Conservation (phyloP, 2,329 filamentous ascomycete genomes). For the Hymenoscyphus infarciens region DNA sequence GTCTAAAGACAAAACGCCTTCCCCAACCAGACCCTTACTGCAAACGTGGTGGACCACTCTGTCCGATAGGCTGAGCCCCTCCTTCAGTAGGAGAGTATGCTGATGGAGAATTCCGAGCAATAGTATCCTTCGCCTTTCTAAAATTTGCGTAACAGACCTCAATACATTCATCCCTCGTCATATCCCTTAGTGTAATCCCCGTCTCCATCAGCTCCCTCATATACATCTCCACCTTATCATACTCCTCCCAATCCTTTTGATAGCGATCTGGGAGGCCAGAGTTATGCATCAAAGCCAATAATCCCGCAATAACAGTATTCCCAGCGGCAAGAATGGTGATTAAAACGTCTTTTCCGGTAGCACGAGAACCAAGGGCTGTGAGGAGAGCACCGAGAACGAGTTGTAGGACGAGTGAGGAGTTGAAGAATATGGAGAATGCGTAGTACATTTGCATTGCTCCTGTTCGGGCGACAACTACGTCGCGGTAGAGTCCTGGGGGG, state of each 20-base stretch:
- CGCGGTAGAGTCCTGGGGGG: conserved; percentile 25
- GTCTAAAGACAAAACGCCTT: not conserved
- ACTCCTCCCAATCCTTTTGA: conserved; percentile 19
- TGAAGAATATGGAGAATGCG: conserved; percentile 22
- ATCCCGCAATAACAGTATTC: conserved; percentile 19
- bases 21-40: not conserved
- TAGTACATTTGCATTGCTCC: conserved; percentile 21
- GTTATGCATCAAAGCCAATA: conserved; percentile 18
- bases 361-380: conserved; percentile 24
- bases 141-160: conserved; percentile 15
- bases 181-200: conserved; percentile 11
- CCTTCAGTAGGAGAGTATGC: conserved; percentile 13
- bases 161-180: conserved; percentile 15
- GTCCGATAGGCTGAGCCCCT: conserved; percentile 1
- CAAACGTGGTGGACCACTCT: not conserved
- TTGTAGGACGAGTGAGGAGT: conserved; percentile 22
- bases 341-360: conserved; percentile 12
- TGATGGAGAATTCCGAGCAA: conserved; percentile 10
- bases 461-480: conserved; percentile 19
- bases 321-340: conserved; percentile 27
- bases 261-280: conserved; percentile 17
- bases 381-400: conserved; percentile 28
- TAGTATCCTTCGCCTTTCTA: conserved; percentile 13
- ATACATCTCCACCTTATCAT: conserved; percentile 18
- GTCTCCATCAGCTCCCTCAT: conserved; percentile 16